Percentiles rank a stretch among this genome's conserved stretches.
Evolutionary conservation across 164 flowering plant species (phyloP).

Genomic region (Magnolia kwangsiensis): DNA sequence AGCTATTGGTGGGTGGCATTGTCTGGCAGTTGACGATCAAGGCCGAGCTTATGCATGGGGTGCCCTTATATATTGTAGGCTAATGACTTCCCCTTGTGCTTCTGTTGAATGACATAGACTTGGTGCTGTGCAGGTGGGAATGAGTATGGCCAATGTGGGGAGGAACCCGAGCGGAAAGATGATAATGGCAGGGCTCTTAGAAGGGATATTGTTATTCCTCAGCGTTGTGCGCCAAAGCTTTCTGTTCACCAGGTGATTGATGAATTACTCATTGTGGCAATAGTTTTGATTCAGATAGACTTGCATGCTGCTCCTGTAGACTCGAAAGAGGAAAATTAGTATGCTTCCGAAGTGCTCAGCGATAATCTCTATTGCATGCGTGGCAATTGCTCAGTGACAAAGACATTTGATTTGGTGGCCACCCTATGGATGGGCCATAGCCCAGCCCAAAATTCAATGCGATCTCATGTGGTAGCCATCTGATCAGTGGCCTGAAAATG

Average conservation of each 20-base stretch:
- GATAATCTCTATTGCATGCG: not conserved
- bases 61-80: conserved; percentile 14
- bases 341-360: not conserved
- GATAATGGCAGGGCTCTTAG: conserved; percentile 65
- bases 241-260: conserved; percentile 77
- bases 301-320: not conserved
- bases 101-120: not conserved
- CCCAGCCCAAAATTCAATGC: not conserved
- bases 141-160: conserved; percentile 99
- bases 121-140: conserved; percentile 65
- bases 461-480: not conserved
- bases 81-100: not conserved
- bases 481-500: too few relatives aligned
- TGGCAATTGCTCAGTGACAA: not conserved
- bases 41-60: conserved; percentile 99
- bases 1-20: conserved; percentile 99
- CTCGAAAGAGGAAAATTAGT: not conserved
- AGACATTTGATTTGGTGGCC: not conserved
- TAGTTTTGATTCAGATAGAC: not conserved
- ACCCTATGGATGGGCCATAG: too few relatives aligned
- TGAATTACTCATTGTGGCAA: not conserved
- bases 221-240: conserved; percentile 86
- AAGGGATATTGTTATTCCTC: conserved; percentile 91
- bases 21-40: conserved; percentile 98
- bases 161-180: conserved; percentile 86